Percentiles rank a stretch among this genome's conserved stretches.
phyloP scores from a whole-genome alignment of 2,329 filamentous ascomycete species.

The Diatrype stigma region DNA sequence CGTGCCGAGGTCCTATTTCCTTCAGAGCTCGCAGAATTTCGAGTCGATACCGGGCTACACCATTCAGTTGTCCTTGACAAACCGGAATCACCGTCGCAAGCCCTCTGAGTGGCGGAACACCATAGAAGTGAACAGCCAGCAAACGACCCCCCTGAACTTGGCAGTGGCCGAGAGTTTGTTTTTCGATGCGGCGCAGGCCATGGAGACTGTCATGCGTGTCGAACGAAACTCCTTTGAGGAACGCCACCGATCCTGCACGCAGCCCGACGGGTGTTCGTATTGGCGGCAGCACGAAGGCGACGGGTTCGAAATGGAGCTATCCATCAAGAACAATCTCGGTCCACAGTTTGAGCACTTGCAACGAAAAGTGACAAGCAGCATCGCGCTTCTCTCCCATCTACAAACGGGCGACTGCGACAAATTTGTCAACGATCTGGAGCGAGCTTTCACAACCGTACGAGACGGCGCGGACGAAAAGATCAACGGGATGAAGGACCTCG shows the following conservation, averaged over 20 bases:
- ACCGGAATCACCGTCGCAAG: constrained; percentile 32
- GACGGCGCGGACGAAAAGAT: constrained; percentile 39
- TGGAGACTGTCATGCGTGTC: constrained; percentile 37
- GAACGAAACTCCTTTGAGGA: constrained; percentile 38
- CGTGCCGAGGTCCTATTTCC: constrained; percentile 41
- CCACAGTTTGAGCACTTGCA: constrained; percentile 42
- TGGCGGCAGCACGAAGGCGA: constrained; percentile 39
- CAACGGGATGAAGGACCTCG: constrained; percentile 42
- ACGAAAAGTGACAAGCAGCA: constrained; percentile 38
- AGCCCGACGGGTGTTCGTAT: constrained; percentile 31
- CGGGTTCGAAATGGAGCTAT: constrained; percentile 42
- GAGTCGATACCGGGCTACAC: constrained; percentile 47
- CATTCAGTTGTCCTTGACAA: constrained; percentile 42
- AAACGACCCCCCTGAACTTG: constrained; percentile 44
- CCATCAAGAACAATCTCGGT: constrained; percentile 46
- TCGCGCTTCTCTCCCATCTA: constrained; percentile 41
- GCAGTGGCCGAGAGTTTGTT: constrained; percentile 42
- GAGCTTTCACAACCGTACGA: constrained; percentile 32
- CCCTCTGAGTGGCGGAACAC: constrained; percentile 34
- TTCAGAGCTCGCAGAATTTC: constrained; percentile 41
- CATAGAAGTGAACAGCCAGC: constrained; percentile 42
- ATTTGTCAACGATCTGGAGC: constrained; percentile 38
- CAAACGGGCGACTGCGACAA: constrained; percentile 39
- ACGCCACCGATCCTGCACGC: constrained; percentile 32
- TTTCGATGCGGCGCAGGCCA: constrained; percentile 38